Percentiles rank a stretch among this genome's conserved stretches.
Evolutionary conservation across 768 basidiomycete species (phyloP).

Genomic region (Collybiopsis luxurians): DNA sequence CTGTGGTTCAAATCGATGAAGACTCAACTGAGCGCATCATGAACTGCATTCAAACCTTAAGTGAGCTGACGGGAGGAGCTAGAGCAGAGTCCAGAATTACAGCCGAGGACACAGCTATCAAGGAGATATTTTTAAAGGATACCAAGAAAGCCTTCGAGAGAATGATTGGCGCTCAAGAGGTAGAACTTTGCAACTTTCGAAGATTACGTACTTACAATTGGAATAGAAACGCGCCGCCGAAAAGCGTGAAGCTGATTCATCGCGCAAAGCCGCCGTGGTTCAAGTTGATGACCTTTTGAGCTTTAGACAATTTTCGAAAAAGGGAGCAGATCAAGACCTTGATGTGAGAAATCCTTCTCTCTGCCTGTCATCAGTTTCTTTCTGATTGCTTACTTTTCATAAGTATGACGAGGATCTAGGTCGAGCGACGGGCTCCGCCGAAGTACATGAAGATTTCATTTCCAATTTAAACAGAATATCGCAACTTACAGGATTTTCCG

Average conservation of each 20-base stretch:
- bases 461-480: constrained; percentile 92
- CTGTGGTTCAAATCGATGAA: constrained; percentile 72
- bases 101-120: constrained; percentile 38
- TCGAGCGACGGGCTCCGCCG: constrained; percentile 82
- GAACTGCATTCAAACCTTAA: constrained; percentile 92
- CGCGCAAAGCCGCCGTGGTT: constrained; percentile 59
- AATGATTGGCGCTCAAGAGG: constrained; percentile 96
- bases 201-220: neutral
- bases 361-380: neutral
- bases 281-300: constrained; percentile 92
- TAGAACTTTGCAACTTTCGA: constrained; percentile 20
- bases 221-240: constrained; percentile 83
- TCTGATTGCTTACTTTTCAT: constrained; percentile 1
- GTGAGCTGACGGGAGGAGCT: constrained; percentile 58
- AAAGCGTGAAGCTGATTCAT: constrained; percentile 80
- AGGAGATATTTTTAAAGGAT: constrained; percentile 78
- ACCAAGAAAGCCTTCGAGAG: constrained; percentile 90
- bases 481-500: constrained; percentile 97
- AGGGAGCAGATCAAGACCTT: constrained; percentile 74
- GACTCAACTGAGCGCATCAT: constrained; percentile 96
- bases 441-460: constrained; percentile 88
- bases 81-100: constrained; percentile 18
- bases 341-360: constrained; percentile 44
- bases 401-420: constrained; percentile 90
- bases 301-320: constrained; percentile 96